These are phyloP conservation scores for Phylloporus arenicola DNA, from an alignment of 768 basidiomycete genomes.

Conservation along the genomic window DNA sequence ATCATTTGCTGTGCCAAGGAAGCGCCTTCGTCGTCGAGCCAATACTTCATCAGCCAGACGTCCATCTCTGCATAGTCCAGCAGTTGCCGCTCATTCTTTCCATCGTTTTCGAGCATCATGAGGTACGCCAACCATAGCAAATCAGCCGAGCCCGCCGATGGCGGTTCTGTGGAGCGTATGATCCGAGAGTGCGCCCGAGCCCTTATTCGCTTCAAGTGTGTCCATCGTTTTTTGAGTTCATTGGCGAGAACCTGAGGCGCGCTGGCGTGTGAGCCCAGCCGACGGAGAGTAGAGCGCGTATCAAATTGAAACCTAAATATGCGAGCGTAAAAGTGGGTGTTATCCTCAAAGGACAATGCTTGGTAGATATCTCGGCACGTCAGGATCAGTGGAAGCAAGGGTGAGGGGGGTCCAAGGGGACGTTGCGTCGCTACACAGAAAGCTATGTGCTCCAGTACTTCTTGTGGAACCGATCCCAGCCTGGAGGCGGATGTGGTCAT, in stretches of 20 bases:
- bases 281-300: constrained; percentile 40
- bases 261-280: constrained; percentile 40
- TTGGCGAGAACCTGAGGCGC: constrained; percentile 45
- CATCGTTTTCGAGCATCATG: constrained; percentile 79
- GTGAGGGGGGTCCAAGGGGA: constrained; percentile 57
- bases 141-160: constrained; percentile 22
- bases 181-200: constrained; percentile 24
- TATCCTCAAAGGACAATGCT: constrained; percentile 45
- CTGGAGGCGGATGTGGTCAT: constrained; percentile 15
- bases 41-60: constrained; percentile 60
- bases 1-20: constrained; percentile 44
- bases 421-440: constrained; percentile 50
- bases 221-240: constrained; percentile 63
- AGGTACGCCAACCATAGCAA: constrained; percentile 64
- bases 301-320: constrained; percentile 72
- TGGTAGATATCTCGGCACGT: constrained; percentile 45
- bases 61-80: constrained; percentile 61
- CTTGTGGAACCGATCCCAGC: constrained; percentile 58
- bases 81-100: constrained; percentile 66
- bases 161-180: constrained; percentile 11
- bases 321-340: constrained; percentile 67
- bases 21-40: constrained; percentile 57
- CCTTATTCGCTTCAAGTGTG: constrained; percentile 52
- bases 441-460: constrained; percentile 77
- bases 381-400: constrained; percentile 50